Evolutionary conservation across 106 monocot genomes (phyloP).

Genomic region (Gastrodia elata): DNA sequence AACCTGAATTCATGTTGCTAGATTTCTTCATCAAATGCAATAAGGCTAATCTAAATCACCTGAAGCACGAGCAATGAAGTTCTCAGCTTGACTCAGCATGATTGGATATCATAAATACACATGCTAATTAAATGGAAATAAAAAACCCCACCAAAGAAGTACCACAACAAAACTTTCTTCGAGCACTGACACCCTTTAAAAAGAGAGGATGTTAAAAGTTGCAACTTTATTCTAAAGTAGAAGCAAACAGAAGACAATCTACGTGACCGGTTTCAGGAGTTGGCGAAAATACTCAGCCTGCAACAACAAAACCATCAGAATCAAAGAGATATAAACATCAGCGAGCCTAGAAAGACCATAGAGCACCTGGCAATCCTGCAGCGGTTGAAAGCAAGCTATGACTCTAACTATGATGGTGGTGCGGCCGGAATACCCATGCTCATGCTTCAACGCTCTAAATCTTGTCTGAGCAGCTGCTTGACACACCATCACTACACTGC

Average conservation of each 20-base stretch:
- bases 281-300: slow-evolving; percentile 95
- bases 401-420: slow-evolving; percentile 54
- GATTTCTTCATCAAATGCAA: slow-evolving; percentile 25
- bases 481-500: slow-evolving; percentile 74
- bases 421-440: slow-evolving; percentile 60
- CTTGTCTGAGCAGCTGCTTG: slow-evolving; percentile 74
- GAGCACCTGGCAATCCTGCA: slow-evolving; percentile 82
- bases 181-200: background rate
- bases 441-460: slow-evolving; percentile 85
- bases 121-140: background rate
- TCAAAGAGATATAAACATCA: background rate
- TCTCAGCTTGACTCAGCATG: background rate
- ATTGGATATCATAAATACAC: background rate
- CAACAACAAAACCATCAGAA: background rate
- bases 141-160: background rate
- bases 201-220: slow-evolving; percentile 1
- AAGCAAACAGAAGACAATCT: slow-evolving; percentile 19
- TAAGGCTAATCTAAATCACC: slow-evolving; percentile 9
- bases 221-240: slow-evolving; percentile 11
- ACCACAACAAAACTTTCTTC: background rate
- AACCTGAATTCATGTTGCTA: slow-evolving; percentile 9
- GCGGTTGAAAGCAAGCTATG: slow-evolving; percentile 76
- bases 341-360: background rate
- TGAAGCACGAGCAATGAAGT: background rate
- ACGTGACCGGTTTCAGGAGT: slow-evolving; percentile 93